Evolutionary conservation across 192 early-diverging fungal genomes (phyloP), one percentile per base, ranked within the genome.

Genomic region (Geosiphon pyriformis): DNA sequence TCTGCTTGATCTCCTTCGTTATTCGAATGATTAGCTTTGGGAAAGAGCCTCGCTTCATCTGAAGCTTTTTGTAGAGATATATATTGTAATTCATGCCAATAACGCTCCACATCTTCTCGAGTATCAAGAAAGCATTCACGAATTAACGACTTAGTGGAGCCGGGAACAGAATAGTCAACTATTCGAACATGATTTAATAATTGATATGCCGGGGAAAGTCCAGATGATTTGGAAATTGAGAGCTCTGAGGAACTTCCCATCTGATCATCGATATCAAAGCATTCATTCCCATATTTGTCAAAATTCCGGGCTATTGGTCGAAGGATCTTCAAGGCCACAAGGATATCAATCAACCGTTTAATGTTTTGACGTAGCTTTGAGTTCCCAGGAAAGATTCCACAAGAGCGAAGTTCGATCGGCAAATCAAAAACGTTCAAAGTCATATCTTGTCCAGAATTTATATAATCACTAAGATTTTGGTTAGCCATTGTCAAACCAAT

Each of bases 21-120:
- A 33, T 26, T 54, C 29, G 23, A 22, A 61, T 59, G 55, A 34
- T 25, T 23, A 15, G 37, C 60, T 20, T 68, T 32, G 15, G 25
- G n/a, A 57, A 18, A 29, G 31, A 1, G 25, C 2, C 54, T 15
- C 22, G 34, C 42, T 3, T 33, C 27, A 31, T 67, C 54, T 15
- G 51, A 18, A 17, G 42, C 42, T 48, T 55, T 50, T 57, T 70
- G 51, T 65, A 37, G 61, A 18, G 69, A 61, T 11, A 65, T 42
- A 23, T 56, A 70, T 65, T 70, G 69, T 31, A 70, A 64, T 42
- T 65, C 69, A 50, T 51, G 65, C 69, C 69, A 70, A 65, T 64
- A 70, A 27, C 65, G 42, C 12, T 26, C 25, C 34, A 70, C 54
- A 54, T 70, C 61, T 30, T 70, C 69, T 20, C 53, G 31, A 18